Base-by-base conservation (phyloP, 2,329 filamentous ascomycete genomes). In the Boeremia lycopersici region DNA sequence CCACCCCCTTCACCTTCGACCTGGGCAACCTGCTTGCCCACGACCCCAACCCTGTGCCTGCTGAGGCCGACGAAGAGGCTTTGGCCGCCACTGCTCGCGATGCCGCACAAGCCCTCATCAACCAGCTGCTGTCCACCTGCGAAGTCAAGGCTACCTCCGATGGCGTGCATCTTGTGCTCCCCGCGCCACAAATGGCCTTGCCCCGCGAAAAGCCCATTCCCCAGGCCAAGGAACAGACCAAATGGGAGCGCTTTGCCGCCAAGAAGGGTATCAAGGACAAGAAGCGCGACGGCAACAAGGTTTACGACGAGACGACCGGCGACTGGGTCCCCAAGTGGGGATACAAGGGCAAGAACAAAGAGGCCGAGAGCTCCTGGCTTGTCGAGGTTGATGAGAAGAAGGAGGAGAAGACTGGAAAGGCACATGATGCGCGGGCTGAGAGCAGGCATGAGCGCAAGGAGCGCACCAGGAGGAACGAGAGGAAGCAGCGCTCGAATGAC, bases 221-320 rank as follows among this genome's bases (percentile, higher is more conserved):
- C 1, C 83, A 86, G 51, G 84, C 87, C 64, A 95, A 93, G 79
- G 81, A 88, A 53, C 89, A 89, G 64, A 98, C 93, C 55, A 96
- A 92, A 76, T 99, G 95, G 95, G 89, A 96, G 81, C 86, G 89
- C 70, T 99, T 99, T 79, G 95, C 95, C 40, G 89, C 87, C 76
- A 96, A 96, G 86, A 96, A 97, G 84, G 95, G 95, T 51, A 98
- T 99, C 79, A 90, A 89, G 80, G 86, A 87, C 77, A 96, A 93
- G 84, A 89, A 86, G 63, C 86, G 89, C 63, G 91, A 95, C 73
- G 83, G 86, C 75, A 89, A 96, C 79, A 79, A 93, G 67, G 86
- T 89, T 52, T 98, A 88, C 75, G 91, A 98, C 76, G 90, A 96
- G 77, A 86, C 83, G 55, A 89, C 81, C 29, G 89, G 90, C 62